Evolutionary conservation across 805 yeast species (phyloP).

Genomic region (Blastobotrys robertii): DNA sequence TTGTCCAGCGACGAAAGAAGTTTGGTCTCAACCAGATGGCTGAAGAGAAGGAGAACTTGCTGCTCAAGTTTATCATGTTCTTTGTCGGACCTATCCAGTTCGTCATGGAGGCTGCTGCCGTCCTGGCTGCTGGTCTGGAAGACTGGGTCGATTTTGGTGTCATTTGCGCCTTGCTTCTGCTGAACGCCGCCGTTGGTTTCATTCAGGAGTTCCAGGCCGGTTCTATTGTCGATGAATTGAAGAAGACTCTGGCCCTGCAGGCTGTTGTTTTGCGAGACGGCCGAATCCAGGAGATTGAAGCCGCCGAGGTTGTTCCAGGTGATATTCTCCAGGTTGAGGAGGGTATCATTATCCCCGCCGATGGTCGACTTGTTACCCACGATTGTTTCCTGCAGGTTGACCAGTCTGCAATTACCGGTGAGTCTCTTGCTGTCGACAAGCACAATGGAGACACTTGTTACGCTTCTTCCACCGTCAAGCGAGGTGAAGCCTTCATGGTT

Average conservation of each 20-base stretch:
- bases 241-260: slow-evolving; percentile 86
- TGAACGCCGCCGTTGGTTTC: slow-evolving; percentile 93
- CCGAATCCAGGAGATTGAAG: slow-evolving; percentile 59
- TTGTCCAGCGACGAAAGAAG: slow-evolving; percentile 75
- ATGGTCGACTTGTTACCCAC: slow-evolving; percentile 81
- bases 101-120: slow-evolving; percentile 95
- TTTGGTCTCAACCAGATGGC: slow-evolving; percentile 86
- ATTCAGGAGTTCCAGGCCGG: slow-evolving; percentile 97
- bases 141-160: slow-evolving; percentile 99
- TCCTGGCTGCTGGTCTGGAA: slow-evolving; percentile 89
- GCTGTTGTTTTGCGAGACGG: slow-evolving; percentile 84
- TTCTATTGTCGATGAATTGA: slow-evolving; percentile 92
- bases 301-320: slow-evolving; percentile 90
- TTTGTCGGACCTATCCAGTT: slow-evolving; percentile 94
- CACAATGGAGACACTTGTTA: slow-evolving; percentile 76
- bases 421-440: slow-evolving; percentile 91
- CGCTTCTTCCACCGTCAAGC: slow-evolving; percentile 90
- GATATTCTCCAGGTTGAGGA: slow-evolving; percentile 87
- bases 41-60: slow-evolving; percentile 73
- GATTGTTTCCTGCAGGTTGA: slow-evolving; percentile 83
- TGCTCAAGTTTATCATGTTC: slow-evolving; percentile 75
- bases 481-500: slow-evolving; percentile 91
- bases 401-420: slow-evolving; percentile 97
- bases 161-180: slow-evolving; percentile 73
- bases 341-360: slow-evolving; percentile 88